A percentile compares a stretch with the other conserved stretches of the same genome.
Evolutionary conservation across 1,139 yeast genomes (phyloP).

Genomic region (Saccharomyces uvarum): DNA sequence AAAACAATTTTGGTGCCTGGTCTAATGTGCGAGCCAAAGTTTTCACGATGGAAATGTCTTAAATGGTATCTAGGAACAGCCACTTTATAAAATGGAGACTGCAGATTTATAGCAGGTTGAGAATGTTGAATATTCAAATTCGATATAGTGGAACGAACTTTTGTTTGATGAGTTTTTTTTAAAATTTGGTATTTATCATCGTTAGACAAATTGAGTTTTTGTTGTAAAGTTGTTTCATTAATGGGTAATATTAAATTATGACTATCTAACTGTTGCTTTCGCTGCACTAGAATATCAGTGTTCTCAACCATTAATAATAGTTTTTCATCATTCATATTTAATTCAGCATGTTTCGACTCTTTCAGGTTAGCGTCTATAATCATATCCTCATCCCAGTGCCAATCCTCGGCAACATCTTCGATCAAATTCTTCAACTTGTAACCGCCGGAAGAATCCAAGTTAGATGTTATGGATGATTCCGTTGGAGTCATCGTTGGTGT

Average conservation of each 20-base stretch:
- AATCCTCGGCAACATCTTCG: slow-evolving; percentile 31
- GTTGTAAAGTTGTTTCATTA: slow-evolving; percentile 34
- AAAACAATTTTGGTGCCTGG: slow-evolving; percentile 75
- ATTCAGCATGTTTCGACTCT: slow-evolving; percentile 36
- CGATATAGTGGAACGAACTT: slow-evolving; percentile 88
- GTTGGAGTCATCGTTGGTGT: background rate
- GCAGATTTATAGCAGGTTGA: slow-evolving; percentile 76
- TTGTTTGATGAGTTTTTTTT: slow-evolving; percentile 80
- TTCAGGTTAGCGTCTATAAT: slow-evolving; percentile 66
- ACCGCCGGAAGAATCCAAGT: background rate
- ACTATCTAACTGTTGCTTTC: background rate
- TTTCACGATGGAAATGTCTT: slow-evolving; percentile 75
- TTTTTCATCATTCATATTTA: slow-evolving; percentile 85
- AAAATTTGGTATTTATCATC: slow-evolving; percentile 78
- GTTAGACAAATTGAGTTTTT: slow-evolving; percentile 74
- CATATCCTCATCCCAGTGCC: slow-evolving; percentile 71
- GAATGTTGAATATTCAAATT: slow-evolving; percentile 88
- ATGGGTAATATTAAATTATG: slow-evolving; percentile 12
- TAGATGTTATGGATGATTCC: background rate
- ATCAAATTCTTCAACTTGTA: background rate
- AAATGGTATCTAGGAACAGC: slow-evolving; percentile 59
- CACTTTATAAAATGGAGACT: slow-evolving; percentile 87
- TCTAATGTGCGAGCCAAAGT: slow-evolving; percentile 51
- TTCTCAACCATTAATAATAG: slow-evolving; percentile 47
- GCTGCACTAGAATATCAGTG: background rate